phyloP scores from a whole-genome alignment of 148 eudicot species.

The Cornus florida region DNA sequence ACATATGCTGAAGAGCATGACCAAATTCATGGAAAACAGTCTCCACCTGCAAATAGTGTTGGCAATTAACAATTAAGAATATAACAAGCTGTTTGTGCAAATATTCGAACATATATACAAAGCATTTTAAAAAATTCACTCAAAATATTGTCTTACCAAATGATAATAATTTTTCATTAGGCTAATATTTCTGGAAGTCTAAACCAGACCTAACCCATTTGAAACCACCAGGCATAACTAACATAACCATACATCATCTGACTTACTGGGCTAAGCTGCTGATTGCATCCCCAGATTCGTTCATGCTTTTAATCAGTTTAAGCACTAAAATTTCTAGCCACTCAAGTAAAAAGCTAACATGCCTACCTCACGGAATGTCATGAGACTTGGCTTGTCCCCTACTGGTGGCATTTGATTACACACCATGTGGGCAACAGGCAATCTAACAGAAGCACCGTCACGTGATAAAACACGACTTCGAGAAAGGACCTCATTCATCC shows the following conservation, averaged over 20 bases:
- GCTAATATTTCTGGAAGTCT: too few species aligned
- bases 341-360: slow-evolving; percentile 10
- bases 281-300: neutral
- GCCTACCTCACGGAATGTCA: slow-evolving; percentile 97
- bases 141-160: too few species aligned
- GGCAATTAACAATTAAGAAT: neutral
- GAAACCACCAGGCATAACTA: neutral
- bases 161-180: too few species aligned
- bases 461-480: slow-evolving; percentile 83
- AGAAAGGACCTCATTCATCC: slow-evolving; percentile 96
- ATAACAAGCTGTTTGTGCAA: neutral
- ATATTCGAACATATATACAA: too few species aligned
- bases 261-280: neutral
- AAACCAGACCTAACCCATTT: neutral
- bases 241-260: neutral
- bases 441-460: slow-evolving; percentile 72
- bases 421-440: slow-evolving; percentile 98
- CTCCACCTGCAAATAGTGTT: slow-evolving; percentile 64
- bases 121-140: too few species aligned
- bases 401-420: slow-evolving; percentile 99
- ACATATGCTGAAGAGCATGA: slow-evolving; percentile 99
- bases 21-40: slow-evolving; percentile 99
- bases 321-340: slow-evolving; percentile 1
- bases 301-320: neutral
- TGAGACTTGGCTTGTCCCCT: slow-evolving; percentile 94